Evolutionary conservation across 768 basidiomycete species (phyloP), one percentile per base, ranked within the genome.

Genomic region (Fistulinella prunicolor): DNA sequence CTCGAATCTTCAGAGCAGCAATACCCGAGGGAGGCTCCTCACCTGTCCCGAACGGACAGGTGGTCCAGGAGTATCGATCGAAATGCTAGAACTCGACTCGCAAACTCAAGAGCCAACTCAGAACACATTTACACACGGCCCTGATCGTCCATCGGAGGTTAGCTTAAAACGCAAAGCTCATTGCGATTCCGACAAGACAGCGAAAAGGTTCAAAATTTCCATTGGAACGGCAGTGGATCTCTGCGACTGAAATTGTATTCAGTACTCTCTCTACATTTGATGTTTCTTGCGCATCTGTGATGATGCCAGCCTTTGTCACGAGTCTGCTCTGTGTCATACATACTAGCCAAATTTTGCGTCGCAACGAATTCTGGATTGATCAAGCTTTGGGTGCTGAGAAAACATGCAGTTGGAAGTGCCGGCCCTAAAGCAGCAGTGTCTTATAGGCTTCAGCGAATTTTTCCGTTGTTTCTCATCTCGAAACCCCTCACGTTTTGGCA

Each of bases 141-240:
- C 54, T 16, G 30, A 46, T n/a, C 58, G 10, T 37, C 62, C 49
- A 40, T 42, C 56, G 17, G 54, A 61, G 26, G 52, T 60, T 55
- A 47, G 54, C 55, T 56, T 62, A 51, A 75, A 78, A 52, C 61
- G 70, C 46, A 71, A 67, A 46, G 62, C 61, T 26, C 42, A 41
- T 28, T 47, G 26, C 36, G 48, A 59, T 45, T 36, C 42, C 37
- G 38, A 44, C 50, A 56, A 46, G 35, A 50, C 40, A 17, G 54
- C 35, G 38, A 89, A 88, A 72, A 86, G 78, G 59, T 57, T 82
- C 51, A 91, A 89, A 69, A 78, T 89, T 41, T 91, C 87, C 14
- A 67, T 90, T 34, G 79, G 80, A 34, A 64, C 73, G 47, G 81
- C 77, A 41, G 78, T 91, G 53, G 86, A 89, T 67, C 78, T 90